phyloP scores from a whole-genome alignment of 176 grass and related monocot species.

The Hordeum vulgare region DNA sequence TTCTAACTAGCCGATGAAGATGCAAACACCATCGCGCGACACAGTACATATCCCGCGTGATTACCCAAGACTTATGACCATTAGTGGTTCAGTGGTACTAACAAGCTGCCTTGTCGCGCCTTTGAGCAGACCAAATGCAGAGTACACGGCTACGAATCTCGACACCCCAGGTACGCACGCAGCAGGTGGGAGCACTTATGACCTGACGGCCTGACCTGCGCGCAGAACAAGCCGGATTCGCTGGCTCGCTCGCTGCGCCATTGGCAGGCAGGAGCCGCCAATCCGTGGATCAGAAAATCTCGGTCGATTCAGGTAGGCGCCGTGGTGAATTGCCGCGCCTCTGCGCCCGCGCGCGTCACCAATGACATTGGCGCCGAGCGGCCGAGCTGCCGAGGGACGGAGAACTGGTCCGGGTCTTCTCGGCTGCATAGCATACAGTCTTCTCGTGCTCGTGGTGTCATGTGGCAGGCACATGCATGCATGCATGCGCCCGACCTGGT shows the following conservation, averaged over 20 bases:
- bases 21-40: neutral
- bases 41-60: neutral
- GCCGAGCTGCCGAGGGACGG: neutral
- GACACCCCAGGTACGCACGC: slow-evolving; percentile 15
- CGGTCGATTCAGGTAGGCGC: neutral
- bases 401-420: neutral
- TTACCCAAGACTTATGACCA: neutral
- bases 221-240: neutral
- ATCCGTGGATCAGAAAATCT: neutral
- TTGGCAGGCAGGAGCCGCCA: neutral
- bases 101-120: neutral
- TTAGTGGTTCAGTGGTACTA: neutral
- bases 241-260: neutral
- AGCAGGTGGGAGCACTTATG: neutral
- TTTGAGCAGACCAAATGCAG: neutral
- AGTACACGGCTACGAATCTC: slow-evolving; percentile 7
- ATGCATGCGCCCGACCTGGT: neutral
- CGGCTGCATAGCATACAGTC: neutral
- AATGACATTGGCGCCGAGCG: neutral
- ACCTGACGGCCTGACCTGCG: neutral
- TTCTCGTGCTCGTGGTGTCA: neutral
- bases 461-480: neutral
- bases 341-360: neutral
- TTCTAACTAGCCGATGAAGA: too few species aligned
- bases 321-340: neutral